Evolutionary conservation across 345 rosid genomes (phyloP), one percentile per base, ranked within the genome.

Genomic region (Sisymbrium irio): DNA sequence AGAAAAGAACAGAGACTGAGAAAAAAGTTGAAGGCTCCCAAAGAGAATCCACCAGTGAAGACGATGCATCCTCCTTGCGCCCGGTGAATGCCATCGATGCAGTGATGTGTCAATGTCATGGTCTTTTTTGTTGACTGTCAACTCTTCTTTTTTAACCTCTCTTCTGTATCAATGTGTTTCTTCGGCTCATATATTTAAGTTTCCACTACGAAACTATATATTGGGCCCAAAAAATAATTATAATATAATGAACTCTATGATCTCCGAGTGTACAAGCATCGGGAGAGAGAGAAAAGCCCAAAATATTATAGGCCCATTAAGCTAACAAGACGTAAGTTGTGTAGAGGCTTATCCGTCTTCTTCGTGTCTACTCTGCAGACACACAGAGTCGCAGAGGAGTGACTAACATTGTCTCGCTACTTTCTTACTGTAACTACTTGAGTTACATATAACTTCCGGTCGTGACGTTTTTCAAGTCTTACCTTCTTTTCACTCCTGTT

Each of bases 1-100:
- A 46, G 11, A 70, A 40, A 64, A 71, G 62, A 77, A 71, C 7
- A 64, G 39, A 70, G 7, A 39, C 59, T n/a, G 80, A 70, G 27
- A 47, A 71, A 39, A 56, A 63, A 39, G 17, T 64, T 64, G 20
- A 64, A 46, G 67, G 51, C 54, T 71, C 72, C 1, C 72, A 37
- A 14, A 70, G 28, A 44, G 28, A 8, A 27, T 44, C 75, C 36
- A 39, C 53, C 33, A 17, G 37, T 6, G 14, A 49, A 17, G 56
- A 41, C 12, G 57, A 61, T 53, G 20, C 18, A 41, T 60, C 74
- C 27, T 60, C 69, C 4, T 13, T 13, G 28, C 12, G 28, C 59
- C 28, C 73, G 19, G 33, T 61, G 58, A 53, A 53, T 41, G n/a
- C 7, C 19, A n/a, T n/a, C n/a, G 13, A 49, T 49, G 54, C 54